Evolutionary conservation across 2,329 filamentous ascomycete species (phyloP).

Genomic region (Paecilomyces variotii): DNA sequence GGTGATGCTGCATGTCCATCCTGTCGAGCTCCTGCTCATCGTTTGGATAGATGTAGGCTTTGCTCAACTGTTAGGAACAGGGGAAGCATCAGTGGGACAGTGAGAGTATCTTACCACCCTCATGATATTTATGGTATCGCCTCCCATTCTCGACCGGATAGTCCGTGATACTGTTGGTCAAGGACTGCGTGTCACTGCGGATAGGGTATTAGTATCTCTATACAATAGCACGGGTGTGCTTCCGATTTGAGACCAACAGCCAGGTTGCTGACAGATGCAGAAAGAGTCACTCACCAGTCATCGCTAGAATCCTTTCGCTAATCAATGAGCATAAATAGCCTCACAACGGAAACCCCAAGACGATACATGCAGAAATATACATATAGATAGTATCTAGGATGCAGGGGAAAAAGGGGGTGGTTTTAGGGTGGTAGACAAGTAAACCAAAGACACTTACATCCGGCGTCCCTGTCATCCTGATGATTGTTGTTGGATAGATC

Average conservation of each 20-base stretch:
- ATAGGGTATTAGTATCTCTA: background rate
- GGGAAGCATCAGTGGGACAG: background rate
- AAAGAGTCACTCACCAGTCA: slow-evolving; percentile 4
- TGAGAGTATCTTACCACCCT: slow-evolving; percentile 28
- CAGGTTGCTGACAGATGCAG: background rate
- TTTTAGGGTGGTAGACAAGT: background rate
- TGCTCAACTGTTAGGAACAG: background rate
- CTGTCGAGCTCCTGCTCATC: slow-evolving; percentile 49
- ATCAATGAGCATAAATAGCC: background rate
- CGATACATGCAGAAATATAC: background rate
- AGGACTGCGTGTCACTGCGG: slow-evolving; percentile 32
- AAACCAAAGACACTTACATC: slow-evolving; percentile 5
- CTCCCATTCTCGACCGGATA: slow-evolving; percentile 36
- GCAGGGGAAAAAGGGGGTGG: background rate
- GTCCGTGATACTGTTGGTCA: slow-evolving; percentile 36
- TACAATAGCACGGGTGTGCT: background rate
- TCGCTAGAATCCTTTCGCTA: slow-evolving; percentile 6
- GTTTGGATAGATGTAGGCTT: slow-evolving; percentile 42
- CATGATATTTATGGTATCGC: slow-evolving; percentile 38
- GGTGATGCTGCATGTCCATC: slow-evolving; percentile 48
- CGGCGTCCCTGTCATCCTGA: slow-evolving; percentile 7
- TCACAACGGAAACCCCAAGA: background rate
- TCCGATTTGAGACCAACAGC: background rate
- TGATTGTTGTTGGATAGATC: background rate
- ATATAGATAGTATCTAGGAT: background rate